Base-by-base conservation (phyloP, 345 rosid genomes). In the Tarenaya hassleriana region DNA sequence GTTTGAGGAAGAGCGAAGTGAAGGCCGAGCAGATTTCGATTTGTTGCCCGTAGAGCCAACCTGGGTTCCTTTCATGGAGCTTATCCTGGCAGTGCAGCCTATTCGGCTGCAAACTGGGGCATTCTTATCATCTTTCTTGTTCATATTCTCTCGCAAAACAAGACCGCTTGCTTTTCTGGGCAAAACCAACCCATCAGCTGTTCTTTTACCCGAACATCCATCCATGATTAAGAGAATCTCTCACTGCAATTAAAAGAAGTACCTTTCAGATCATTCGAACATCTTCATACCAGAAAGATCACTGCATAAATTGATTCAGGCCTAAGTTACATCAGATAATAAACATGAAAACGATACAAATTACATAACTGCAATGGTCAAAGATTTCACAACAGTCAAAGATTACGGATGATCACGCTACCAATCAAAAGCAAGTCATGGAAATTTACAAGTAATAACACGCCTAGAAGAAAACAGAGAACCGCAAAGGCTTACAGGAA, bases 161-260 rank as follows among this genome's bases (percentile, higher is more conserved):
- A 76, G 69, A 31, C 83, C 66, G 34, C 83, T 74, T 20, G 81
- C 77, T 74, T 77, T 87, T 10, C 74, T 56, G 0, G 81, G 50
- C 40, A 53, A 24, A 57, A 70, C 61, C 47, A 67, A 60, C 59
- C 61, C 69, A 1, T 59, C 69, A 1, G 56, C 35, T 40, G 50
- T 47, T 71, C 81, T 72, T 66, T 83, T 81, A 56, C 90, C 77
- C 42, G 82, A 70, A 54, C 60, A 69, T 50, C 77, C 94, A 71
- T 88, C 98, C 98, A 92, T 92, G 47, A 66, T 62, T 55, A 54
- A 35, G 11, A 50, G 33, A 56, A 45, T 34, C 7, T 49, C 15
- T 44, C 46, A 27, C 70, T 59, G 61, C 65, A 59, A 66, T 13
- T 1, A 7, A 39, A 47, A 53, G 35, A 39, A 38, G 2, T 0